phyloP scores from a whole-genome alignment of 768 basidiomycete species.

The Tubosaeta brunneosetosa region DNA sequence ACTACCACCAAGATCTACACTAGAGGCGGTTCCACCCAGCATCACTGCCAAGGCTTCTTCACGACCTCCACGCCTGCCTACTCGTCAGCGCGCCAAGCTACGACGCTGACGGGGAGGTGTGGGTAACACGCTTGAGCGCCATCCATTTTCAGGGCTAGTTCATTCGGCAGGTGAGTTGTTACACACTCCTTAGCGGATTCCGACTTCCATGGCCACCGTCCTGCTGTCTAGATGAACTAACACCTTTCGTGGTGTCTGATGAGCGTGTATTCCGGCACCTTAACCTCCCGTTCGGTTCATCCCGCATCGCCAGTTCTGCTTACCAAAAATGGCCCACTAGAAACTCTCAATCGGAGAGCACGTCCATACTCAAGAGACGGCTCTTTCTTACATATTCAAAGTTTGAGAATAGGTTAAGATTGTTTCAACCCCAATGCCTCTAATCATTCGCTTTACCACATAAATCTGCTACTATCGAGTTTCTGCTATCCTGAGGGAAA shows the following conservation, averaged over 20 bases:
- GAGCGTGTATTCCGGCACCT: conserved; percentile 79
- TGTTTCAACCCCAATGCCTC: conserved; percentile 85
- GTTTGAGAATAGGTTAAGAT: conserved; percentile 82
- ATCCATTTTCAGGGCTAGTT: conserved; percentile 91
- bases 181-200: conserved; percentile 44
- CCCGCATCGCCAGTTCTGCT: conserved; percentile 70
- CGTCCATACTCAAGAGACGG: conserved; percentile 46
- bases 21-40: conserved; percentile 72
- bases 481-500: conserved; percentile 76
- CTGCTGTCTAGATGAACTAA: conserved; percentile 87
- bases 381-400: conserved; percentile 60
- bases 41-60: conserved; percentile 76
- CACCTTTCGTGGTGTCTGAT: conserved; percentile 84
- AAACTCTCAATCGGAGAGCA: conserved; percentile 57
- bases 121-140: conserved; percentile 84
- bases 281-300: conserved; percentile 71
- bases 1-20: conserved; percentile 87
- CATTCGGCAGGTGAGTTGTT: conserved; percentile 78
- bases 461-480: conserved; percentile 43
- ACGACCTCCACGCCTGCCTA: conserved; percentile 77
- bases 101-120: conserved; percentile 76
- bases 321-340: conserved; percentile 73
- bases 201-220: conserved; percentile 85
- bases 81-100: conserved; percentile 68
- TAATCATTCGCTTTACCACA: conserved; percentile 86